phyloP scores from a whole-genome alignment of 2,329 filamentous ascomycete genomes.

The Westerdykella aurantiaca region DNA sequence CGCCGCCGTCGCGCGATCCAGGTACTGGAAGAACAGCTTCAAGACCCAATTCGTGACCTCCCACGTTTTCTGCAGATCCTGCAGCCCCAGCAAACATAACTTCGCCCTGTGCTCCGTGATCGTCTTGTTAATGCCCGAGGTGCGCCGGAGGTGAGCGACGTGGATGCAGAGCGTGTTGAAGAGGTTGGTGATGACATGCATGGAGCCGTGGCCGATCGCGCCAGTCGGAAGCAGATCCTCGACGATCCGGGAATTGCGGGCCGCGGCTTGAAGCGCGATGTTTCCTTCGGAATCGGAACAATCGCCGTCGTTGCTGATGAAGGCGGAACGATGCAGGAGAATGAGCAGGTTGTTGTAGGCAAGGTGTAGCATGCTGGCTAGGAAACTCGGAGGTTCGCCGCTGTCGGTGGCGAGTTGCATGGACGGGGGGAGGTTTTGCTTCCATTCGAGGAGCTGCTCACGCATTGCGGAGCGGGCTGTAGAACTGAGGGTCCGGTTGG shows the following conservation, averaged over 20 bases:
- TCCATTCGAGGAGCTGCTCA: constrained; percentile 39
- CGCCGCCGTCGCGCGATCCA: constrained; percentile 43
- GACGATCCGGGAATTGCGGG: constrained; percentile 43
- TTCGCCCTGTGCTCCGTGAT: constrained; percentile 46
- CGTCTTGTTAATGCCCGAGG: constrained; percentile 37
- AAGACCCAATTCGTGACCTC: constrained; percentile 47
- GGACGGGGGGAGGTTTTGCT: constrained; percentile 30
- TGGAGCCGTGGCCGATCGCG: constrained; percentile 41
- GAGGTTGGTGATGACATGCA: constrained; percentile 46
- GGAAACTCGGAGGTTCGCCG: constrained; percentile 30
- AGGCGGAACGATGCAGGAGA: constrained; percentile 42
- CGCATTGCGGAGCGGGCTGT: constrained; percentile 16
- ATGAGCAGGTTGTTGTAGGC: constrained; percentile 46
- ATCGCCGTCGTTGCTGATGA: constrained; percentile 29
- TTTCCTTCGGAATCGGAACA: constrained; percentile 31
- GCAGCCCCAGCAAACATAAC: constrained; percentile 44
- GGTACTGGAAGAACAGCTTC: constrained; percentile 45
- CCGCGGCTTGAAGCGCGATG: constrained; percentile 43
- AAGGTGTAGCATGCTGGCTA: constrained; percentile 39
- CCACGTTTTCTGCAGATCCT: constrained; percentile 48
- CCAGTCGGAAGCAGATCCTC: constrained; percentile 45
- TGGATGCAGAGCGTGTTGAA: constrained; percentile 48
- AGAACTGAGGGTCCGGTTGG: constrained; percentile 14
- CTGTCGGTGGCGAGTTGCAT: constrained; percentile 32
- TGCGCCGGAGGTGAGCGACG: constrained; percentile 40